Percentiles rank a stretch among this genome's conserved stretches.
Evolutionary conservation across 164 flowering plant genomes (phyloP).

Genomic region (Aristolochia californica): DNA sequence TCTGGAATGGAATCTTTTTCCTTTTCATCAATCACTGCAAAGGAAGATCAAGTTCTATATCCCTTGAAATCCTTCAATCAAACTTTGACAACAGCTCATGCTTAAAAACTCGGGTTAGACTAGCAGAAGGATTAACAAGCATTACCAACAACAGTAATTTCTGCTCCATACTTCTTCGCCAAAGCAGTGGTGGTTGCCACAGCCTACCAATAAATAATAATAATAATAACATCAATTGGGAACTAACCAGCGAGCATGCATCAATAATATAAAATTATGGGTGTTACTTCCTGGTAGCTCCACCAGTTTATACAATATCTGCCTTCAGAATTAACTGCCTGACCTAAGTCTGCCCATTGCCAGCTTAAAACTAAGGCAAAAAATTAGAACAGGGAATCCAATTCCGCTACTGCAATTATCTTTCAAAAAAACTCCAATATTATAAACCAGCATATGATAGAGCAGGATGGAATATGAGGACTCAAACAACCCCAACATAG

Average conservation of each 20-base stretch:
- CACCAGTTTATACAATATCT: neutral
- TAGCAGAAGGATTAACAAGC: constrained; percentile 9
- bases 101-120: neutral
- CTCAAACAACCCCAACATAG: no score
- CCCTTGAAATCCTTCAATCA: constrained; percentile 17
- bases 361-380: no score
- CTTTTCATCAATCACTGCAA: constrained; percentile 85
- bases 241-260: neutral
- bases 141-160: constrained; percentile 86
- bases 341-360: no score
- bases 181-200: constrained; percentile 73
- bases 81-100: constrained; percentile 14
- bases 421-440: no score
- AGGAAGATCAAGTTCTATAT: constrained; percentile 25
- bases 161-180: constrained; percentile 95
- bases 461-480: no score
- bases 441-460: no score
- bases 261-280: neutral
- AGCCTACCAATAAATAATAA: constrained; percentile 37
- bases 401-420: no score
- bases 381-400: no score
- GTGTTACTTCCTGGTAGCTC: neutral
- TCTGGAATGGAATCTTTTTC: constrained; percentile 62
- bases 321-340: neutral
- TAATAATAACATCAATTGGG: neutral